Conservation (phyloP, 2,329 filamentous ascomycete genomes). For the Colletotrichum sp. region DNA sequence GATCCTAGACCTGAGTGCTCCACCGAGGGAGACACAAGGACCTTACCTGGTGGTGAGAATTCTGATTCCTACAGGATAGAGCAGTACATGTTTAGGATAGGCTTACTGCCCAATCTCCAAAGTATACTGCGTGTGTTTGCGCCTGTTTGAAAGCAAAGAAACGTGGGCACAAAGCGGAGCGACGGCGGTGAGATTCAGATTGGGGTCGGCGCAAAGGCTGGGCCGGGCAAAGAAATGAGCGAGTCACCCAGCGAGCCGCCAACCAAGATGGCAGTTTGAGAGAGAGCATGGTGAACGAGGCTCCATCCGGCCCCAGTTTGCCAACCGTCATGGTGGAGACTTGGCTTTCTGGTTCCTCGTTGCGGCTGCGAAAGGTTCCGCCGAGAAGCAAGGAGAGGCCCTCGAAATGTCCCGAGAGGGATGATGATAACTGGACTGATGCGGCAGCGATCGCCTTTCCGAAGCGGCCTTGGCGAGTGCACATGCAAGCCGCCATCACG, state of each 20-base stretch:
- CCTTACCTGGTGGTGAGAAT: conserved; percentile 6
- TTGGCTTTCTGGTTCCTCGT: neutral
- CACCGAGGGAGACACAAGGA: conserved; percentile 9
- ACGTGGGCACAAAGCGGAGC: neutral
- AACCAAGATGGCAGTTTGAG: neutral
- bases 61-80: conserved; percentile 5
- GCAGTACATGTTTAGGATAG: neutral
- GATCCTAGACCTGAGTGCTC: conserved; percentile 12
- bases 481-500: conserved; percentile 20
- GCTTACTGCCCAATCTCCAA: neutral
- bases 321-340: conserved; percentile 16
- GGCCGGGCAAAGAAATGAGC: neutral
- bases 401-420: conserved; percentile 4
- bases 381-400: neutral
- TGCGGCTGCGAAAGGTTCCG: conserved; percentile 9
- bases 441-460: conserved; percentile 15
- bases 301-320: neutral
- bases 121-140: neutral
- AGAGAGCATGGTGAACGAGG: neutral
- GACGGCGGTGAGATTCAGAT: neutral
- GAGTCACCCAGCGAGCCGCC: conserved; percentile 2
- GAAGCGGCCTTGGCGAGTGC: conserved; percentile 9
- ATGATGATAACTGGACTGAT: conserved; percentile 5
- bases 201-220: neutral
- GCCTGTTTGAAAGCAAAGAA: neutral